Evolutionary conservation across 2,329 filamentous ascomycete genomes (phyloP).

Genomic region (Curvularia verruculosa): DNA sequence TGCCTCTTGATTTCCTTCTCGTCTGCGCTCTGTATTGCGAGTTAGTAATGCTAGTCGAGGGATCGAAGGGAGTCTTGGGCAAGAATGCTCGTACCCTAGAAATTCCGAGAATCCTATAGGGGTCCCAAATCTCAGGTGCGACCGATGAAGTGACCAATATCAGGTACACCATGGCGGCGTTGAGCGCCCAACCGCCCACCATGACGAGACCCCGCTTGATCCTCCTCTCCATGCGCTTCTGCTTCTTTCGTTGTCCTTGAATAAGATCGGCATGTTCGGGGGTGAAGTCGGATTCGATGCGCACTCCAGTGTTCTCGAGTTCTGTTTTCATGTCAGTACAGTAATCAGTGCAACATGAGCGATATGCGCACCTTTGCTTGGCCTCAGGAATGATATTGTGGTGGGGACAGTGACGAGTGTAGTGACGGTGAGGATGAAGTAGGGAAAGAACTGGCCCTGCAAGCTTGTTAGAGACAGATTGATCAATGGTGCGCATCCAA

Average conservation of each 20-base stretch:
- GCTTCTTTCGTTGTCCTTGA: constrained; percentile 78
- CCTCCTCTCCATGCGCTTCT: constrained; percentile 87
- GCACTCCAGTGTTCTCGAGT: constrained; percentile 78
- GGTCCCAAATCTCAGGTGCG: constrained; percentile 86
- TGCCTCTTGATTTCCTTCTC: constrained; percentile 93
- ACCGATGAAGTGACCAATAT: constrained; percentile 78
- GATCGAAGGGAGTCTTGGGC: neutral
- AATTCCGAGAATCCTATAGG: constrained; percentile 90
- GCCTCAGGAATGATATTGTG: constrained; percentile 84
- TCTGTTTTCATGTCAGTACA: constrained; percentile 51
- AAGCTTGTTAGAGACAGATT: constrained; percentile 20
- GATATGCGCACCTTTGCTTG: constrained; percentile 65
- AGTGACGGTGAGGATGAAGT: constrained; percentile 93
- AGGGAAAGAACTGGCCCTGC: constrained; percentile 96
- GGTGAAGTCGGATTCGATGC: constrained; percentile 81
- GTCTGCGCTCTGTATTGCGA: constrained; percentile 67
- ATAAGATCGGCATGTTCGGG: constrained; percentile 85
- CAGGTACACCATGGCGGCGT: constrained; percentile 90
- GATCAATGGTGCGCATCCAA: constrained; percentile 3
- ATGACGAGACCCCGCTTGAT: constrained; percentile 83
- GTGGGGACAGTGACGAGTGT: constrained; percentile 87
- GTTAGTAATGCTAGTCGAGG: constrained; percentile 26
- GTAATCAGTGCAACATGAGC: constrained; percentile 1
- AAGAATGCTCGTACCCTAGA: constrained; percentile 66
- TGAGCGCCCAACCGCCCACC: constrained; percentile 77